These are phyloP conservation scores for Hericium alpestre DNA, from an alignment of 768 basidiomycete genomes.

Conservation along the genomic window DNA sequence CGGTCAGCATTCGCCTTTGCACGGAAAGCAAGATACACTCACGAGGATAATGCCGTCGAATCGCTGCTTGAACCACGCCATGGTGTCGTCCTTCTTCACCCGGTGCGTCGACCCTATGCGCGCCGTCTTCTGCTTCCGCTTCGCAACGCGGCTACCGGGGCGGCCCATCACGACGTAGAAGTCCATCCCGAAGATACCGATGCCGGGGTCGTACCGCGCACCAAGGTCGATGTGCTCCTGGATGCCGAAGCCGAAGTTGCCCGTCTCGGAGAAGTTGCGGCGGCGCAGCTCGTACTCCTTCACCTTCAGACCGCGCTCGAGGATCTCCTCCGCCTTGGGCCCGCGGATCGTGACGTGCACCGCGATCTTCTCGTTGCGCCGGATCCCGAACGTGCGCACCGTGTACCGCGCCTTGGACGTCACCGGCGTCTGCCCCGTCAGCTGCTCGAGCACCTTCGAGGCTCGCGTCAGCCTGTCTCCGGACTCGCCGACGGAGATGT, in stretches of 20 bases:
- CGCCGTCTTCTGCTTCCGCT: constrained; percentile 81
- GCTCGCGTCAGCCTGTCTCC: constrained; percentile 98
- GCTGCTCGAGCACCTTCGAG: constrained; percentile 97
- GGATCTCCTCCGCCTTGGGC: constrained; percentile 98
- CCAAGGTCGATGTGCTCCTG: constrained; percentile 99
- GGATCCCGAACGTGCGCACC: constrained; percentile 96
- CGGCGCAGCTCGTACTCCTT: constrained; percentile 99
- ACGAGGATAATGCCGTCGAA: constrained; percentile 97
- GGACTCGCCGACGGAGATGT: constrained; percentile 99
- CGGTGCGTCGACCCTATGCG: constrained; percentile 82
- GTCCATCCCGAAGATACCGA: constrained; percentile 99
- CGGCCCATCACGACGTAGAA: constrained; percentile 98
- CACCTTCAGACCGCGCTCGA: constrained; percentile 97
- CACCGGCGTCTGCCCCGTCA: constrained; percentile 98
- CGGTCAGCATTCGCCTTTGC: background rate
- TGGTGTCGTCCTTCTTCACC: constrained; percentile 91
- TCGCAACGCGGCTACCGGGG: constrained; percentile 84
- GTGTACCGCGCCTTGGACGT: constrained; percentile 99
- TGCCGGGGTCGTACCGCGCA: constrained; percentile 94
- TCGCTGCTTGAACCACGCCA: constrained; percentile 98
- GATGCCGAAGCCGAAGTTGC: constrained; percentile 99
- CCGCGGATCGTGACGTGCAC: constrained; percentile 98
- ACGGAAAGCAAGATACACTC: constrained; percentile 19
- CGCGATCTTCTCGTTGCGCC: constrained; percentile 99
- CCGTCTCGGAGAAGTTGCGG: constrained; percentile 96